Evolutionary conservation across 2,329 filamentous ascomycete species (phyloP), one percentile per base, ranked within the genome.

Genomic region (Pseudogymnoascus sp.): DNA sequence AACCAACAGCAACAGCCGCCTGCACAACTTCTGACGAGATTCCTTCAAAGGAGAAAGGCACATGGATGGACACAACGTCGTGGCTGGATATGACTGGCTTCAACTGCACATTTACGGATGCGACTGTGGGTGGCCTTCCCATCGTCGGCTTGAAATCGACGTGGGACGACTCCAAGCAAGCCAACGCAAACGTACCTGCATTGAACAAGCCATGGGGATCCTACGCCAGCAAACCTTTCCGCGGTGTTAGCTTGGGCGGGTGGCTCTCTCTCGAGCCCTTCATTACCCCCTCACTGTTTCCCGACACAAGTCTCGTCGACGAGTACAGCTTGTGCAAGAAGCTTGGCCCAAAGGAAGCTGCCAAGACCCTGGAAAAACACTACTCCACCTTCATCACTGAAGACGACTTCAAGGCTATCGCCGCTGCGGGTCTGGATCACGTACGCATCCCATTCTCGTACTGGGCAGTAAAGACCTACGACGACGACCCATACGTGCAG

Each of bases 391-490:
- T 96, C 72, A 86, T 97, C 46, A 93, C 85, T 0, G 91, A 96
- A 72, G 79, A 88, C 63, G 92, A 90, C 2, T 96, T 97, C 74
- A 81, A 82, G 63, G 89, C 93, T 46, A 97, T 99, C 65, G 86
- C 86, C 59, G 87, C 85, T 40, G 95, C 95, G 1, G 95, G 95
- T 0, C 84, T 99, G 56, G 95, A 99, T 73, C 95, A 99, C 73
- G 90, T 99, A n/a, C 89, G 95, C 63, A 97, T 99, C 62, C 92
- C 90, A 0, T 97, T 88, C 74, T 91, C 89, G 7, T 99, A 99
- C 80, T 99, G 95, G 95, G 91, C 93, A 0, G 88, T 97, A 1
- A 85, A 87, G 64, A 89, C 88, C 0, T 97, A 96, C 75, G 87
- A 91, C 25, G 86, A 82, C 46, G 95, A 99, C 71, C 91, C 93